Conservation (phyloP, 805 yeast species). For the Hanseniaspora singularis region DNA sequence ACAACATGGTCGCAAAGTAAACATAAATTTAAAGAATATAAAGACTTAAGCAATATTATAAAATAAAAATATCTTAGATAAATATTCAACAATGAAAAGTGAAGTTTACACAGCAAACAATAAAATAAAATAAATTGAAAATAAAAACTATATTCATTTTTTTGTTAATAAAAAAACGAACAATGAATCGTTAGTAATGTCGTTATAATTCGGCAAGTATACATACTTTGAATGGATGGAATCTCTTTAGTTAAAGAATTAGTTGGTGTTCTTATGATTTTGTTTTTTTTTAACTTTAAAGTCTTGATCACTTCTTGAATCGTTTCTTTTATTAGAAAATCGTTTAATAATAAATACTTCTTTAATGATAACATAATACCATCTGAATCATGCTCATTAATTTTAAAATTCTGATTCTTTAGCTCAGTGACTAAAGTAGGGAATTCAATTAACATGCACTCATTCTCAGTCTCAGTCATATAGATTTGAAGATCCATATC, state of each 20-base stretch:
- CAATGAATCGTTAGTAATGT: background rate
- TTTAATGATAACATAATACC: conserved; percentile 2
- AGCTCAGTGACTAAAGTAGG: background rate
- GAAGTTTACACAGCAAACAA: too few species aligned
- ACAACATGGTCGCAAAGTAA: too few species aligned
- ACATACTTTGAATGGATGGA: conserved; percentile 6
- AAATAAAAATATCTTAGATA: too few species aligned
- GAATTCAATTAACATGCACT: background rate
- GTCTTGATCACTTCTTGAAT: background rate
- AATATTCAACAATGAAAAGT: too few species aligned
- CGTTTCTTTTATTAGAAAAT: conserved; percentile 1
- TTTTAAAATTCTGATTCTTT: conserved; percentile 1
- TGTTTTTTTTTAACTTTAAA: conserved; percentile 8
- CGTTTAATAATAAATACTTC: conserved; percentile 8
- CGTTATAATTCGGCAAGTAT: background rate
- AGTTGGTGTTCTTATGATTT: too few species aligned
- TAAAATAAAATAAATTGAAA: too few species aligned
- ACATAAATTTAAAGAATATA: too few species aligned
- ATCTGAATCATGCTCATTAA: background rate
- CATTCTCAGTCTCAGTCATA: conserved; percentile 7
- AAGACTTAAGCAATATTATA: too few species aligned
- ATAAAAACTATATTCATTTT: too few species aligned
- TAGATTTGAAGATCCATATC: conserved; percentile 11
- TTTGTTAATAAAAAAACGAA: background rate
- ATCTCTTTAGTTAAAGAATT: too few species aligned